Evolutionary conservation across 2,329 filamentous ascomycete species (phyloP), one percentile per base, ranked within the genome.

Genomic region (Paecilomyces niveus): DNA sequence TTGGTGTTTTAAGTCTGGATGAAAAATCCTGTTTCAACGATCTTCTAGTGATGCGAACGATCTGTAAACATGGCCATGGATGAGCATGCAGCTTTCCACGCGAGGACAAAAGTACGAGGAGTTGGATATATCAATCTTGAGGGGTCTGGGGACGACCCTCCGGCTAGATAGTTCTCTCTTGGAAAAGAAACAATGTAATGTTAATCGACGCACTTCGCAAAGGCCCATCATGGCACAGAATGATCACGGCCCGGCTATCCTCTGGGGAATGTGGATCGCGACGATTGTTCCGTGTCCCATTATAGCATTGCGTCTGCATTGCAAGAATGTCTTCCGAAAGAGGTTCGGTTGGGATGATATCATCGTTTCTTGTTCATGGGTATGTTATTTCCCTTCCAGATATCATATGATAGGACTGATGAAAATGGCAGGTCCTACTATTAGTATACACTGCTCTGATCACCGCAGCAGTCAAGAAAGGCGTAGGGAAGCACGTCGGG

Each of bases 361-460:
- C n/a, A 45, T 45, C 8, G 35, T 45, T 3, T 45, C 35, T 8
- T 45, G 35, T n/a, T 45, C 35, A 18, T 45, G 35, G 35, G 35
- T 45, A 45, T 0, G n/a, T 8, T 8, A 21, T 18, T 18, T 45
- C 15, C 18, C 5, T 18, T n/a, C 4, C 21, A 29, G 26, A 29
- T 4, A 33, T 18, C 15, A 45, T 45, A 45, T 45, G 8, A 2
- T 8, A 33, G 7, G 10, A 33, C 9, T 33, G 32, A 33, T 33
- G 35, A 6, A n/a, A 39, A n/a, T 9, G 4, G n/a, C n/a, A 45
- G 35, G 35, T 45, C 15, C 15, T 45, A n/a, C 35, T 45, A 18
- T 45, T 45, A 45, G 59, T 57, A 21, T 64, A 64, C 35, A 54
- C 63, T 29, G 60, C 58, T 21, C 62, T 65, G 2, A 61, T 58